phyloP scores from a whole-genome alignment of 768 basidiomycete species.

The Leccinum sublutescens region DNA sequence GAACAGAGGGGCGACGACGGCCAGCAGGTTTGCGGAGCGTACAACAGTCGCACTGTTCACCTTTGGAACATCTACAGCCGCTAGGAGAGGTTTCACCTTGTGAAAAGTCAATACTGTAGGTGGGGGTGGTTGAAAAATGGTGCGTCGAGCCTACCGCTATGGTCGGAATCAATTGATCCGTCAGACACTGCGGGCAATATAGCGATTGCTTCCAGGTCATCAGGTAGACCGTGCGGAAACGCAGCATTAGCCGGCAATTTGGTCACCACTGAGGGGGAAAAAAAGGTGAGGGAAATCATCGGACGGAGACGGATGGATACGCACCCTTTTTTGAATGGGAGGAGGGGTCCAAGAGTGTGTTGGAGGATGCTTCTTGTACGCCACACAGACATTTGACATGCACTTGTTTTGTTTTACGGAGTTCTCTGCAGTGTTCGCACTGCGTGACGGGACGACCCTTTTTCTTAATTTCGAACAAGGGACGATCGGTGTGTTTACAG shows the following conservation, averaged over 20 bases:
- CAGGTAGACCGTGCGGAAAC: slow-evolving; percentile 77
- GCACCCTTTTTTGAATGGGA: slow-evolving; percentile 62
- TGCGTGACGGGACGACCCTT: slow-evolving; percentile 58
- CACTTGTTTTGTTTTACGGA: slow-evolving; percentile 46
- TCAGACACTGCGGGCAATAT: slow-evolving; percentile 41
- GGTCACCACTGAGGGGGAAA: slow-evolving; percentile 42
- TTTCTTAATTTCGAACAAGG: slow-evolving; percentile 79
- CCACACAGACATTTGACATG: slow-evolving; percentile 44
- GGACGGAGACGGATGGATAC: slow-evolving; percentile 22
- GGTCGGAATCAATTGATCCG: slow-evolving; percentile 59
- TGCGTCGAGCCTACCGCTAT: slow-evolving; percentile 60
- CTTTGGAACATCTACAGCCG: slow-evolving; percentile 46
- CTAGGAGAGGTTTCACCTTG: slow-evolving; percentile 45
- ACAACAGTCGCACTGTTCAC: slow-evolving; percentile 57
- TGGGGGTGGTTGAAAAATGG: slow-evolving; percentile 38
- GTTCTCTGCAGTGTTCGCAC: slow-evolving; percentile 49
- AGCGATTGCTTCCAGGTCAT: slow-evolving; percentile 57
- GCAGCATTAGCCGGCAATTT: slow-evolving; percentile 69
- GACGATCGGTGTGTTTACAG: slow-evolving; percentile 85
- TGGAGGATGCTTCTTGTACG: slow-evolving; percentile 36
- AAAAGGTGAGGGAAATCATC: slow-evolving; percentile 28
- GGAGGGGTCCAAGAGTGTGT: slow-evolving; percentile 21
- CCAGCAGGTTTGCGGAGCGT: slow-evolving; percentile 46
- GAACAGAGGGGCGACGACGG: slow-evolving; percentile 34
- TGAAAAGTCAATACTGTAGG: slow-evolving; percentile 45